Conservation (phyloP, 2,329 filamentous ascomycete species). For the Fusarium heterosporum region DNA sequence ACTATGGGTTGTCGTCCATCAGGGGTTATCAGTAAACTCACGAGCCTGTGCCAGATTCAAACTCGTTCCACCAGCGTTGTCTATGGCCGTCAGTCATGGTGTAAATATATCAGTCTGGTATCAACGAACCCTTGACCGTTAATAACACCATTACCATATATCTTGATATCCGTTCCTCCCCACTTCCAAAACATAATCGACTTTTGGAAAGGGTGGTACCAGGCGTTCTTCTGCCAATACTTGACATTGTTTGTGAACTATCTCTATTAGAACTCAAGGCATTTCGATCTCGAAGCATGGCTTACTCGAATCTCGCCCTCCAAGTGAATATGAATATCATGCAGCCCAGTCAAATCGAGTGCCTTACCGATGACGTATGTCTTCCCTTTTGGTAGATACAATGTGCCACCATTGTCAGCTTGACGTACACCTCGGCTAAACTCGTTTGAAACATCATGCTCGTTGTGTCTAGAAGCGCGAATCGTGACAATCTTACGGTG, state of each 20-base stretch:
- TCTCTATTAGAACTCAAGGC: not conserved
- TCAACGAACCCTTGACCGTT: not conserved
- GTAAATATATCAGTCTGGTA: not conserved
- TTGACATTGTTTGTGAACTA: constrained; percentile 43
- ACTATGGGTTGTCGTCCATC: not conserved
- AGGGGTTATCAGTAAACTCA: not conserved
- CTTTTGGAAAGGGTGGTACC: constrained; percentile 44
- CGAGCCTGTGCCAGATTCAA: constrained; percentile 30
- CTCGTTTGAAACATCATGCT: constrained; percentile 40
- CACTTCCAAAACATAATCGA: constrained; percentile 45
- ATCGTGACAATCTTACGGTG: constrained; percentile 39
- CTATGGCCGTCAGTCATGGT: constrained; percentile 34
- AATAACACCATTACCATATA: constrained; percentile 40
- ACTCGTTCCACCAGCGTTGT: constrained; percentile 46
- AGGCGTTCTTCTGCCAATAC: constrained; percentile 44
- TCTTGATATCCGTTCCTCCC: constrained; percentile 41
- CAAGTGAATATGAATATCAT: constrained; percentile 43
- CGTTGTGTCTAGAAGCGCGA: constrained; percentile 34
- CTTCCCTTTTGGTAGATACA: constrained; percentile 40
- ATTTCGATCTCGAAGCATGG: not conserved
- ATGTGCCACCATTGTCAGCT: constrained; percentile 41
- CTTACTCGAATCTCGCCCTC: constrained; percentile 41
- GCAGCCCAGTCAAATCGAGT: constrained; percentile 39
- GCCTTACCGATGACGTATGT: constrained; percentile 44
- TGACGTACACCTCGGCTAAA: constrained; percentile 41